Conservation (phyloP, 768 basidiomycete species). For the Stropharia rugosoannulata region DNA sequence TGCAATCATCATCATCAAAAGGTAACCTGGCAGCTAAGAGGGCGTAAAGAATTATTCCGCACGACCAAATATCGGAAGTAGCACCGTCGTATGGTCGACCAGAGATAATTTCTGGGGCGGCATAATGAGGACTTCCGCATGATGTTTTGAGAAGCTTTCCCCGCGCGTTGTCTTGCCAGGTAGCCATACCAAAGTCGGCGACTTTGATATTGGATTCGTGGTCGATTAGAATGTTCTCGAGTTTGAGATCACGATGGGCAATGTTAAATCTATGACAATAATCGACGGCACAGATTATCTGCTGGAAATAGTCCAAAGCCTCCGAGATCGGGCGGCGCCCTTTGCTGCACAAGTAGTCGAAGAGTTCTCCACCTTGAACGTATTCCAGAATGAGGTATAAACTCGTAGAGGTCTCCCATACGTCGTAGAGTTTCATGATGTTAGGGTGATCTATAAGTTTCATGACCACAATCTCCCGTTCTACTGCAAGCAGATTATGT, state of each 20-base stretch:
- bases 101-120: conserved; percentile 87
- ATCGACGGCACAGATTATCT: conserved; percentile 88
- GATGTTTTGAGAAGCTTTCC: conserved; percentile 69
- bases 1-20: conserved; percentile 88
- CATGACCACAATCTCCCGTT: conserved; percentile 97
- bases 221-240: conserved; percentile 90
- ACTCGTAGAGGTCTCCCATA: conserved; percentile 91
- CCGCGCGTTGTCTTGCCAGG: conserved; percentile 67
- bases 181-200: conserved; percentile 97
- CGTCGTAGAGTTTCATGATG: conserved; percentile 92
- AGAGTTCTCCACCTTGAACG: conserved; percentile 92
- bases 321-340: conserved; percentile 71
- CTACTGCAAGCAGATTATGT: conserved; percentile 75
- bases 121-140: conserved; percentile 95
- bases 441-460: conserved; percentile 96
- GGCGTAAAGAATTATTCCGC: conserved; percentile 90
- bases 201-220: conserved; percentile 86
- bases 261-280: conserved; percentile 96
- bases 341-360: conserved; percentile 84
- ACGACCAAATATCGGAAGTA: conserved; percentile 95
- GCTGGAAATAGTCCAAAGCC: conserved; percentile 86
- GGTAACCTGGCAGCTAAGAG: conserved; percentile 87
- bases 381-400: conserved; percentile 94
- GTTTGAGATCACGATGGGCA: conserved; percentile 92
- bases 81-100: conserved; percentile 84